Base-by-base conservation (phyloP, 164 flowering plant species). In the Umbellularia californica region DNA sequence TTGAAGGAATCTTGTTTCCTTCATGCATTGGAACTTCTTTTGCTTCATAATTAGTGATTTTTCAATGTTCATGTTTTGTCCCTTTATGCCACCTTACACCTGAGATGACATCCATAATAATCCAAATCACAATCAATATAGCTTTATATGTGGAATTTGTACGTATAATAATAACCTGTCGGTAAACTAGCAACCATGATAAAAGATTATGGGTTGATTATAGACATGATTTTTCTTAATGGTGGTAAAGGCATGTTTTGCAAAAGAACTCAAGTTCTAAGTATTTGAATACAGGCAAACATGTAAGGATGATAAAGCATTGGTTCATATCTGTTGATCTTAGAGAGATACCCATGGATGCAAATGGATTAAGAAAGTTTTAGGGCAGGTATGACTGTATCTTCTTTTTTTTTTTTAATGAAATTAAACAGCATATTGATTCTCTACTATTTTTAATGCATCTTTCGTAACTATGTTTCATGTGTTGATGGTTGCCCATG, bases 1-100 rank as follows among this genome's bases (percentile, higher is more conserved):
- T 47, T 30, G 67, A 69, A 68, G 75, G 80, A 78, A 83, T 77
- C 82, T 75, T 73, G 78, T 69, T 65, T 65, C 14, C 74, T 47
- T 72, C 77, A 33, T 67, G 58, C 5, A 28, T 74, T 78, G 76
- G 69, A 30, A 66, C 76, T 58, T 78, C 75, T 75, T 60, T 47
- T 28, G 55, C 71, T 50, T 17, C 50, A 35, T 65, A 15, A 69
- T 71, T 47, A 72, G 72, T 79, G 63, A 70, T 60, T 70, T 63
- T 23, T 12, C 22, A 35, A 13, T 58, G 71, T 66, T 13, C 50
- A 47, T 30, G 14, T 35, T 58, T 65, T 71, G 62, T 24, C 50
- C 3, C 20, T 30, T 22, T 23, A 47, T 30, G 3, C 25, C 6
- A 60, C 20, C 70, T 67, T 67, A 15, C 50, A 67, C 70, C 20